Base-by-base conservation (phyloP, 805 yeast genomes). In the Saturnispora besseyi region DNA sequence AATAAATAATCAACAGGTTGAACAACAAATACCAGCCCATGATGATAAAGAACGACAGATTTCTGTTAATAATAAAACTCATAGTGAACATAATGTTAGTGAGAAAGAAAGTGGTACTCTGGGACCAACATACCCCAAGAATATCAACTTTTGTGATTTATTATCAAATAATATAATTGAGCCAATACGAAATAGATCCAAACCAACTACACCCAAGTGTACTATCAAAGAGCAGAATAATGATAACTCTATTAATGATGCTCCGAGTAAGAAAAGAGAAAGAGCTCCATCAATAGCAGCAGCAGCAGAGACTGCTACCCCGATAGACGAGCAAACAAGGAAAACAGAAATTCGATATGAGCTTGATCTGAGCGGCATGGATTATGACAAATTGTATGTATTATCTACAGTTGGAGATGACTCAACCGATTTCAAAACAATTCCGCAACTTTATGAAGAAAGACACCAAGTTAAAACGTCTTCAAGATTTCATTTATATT, bases 401-500 rank as follows among this genome's bases (percentile, higher is more conserved):
- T 21, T 46, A 13, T 15, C 49, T 12, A 26, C 41, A 24, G 12
- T 15, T 15, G 49, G 49, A 4, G 40, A 30, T 15, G 41, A 11
- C 9, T 22, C 30, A 6, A 46, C 45, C 5, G 40, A 41, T 22
- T 18, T 10, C 3, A 22, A 37, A 15, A 46, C 44, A 8, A 18
- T 46, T 11, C 21, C 26, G 6, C 40, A 46, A 26, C 28, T 46
- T 11, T 30, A 30, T 12, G 21, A n/a, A 15, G 40, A 31, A 18
- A 13, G 24, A 5, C 32, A 46, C 18, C 26, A 46, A 26, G 49
- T 46, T 13, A 22, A 28, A 5, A 40, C 44, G 5, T 31, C 24
- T 11, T 24, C 49, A 22, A 40, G 49, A 11, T 46, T 41, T 18
- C n/a, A 18, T 12, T 21, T 40, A 8, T 46, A 46, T 22, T 24